phyloP scores from a whole-genome alignment of 2,329 filamentous ascomycete genomes.

The Cyclaneusma minus region DNA sequence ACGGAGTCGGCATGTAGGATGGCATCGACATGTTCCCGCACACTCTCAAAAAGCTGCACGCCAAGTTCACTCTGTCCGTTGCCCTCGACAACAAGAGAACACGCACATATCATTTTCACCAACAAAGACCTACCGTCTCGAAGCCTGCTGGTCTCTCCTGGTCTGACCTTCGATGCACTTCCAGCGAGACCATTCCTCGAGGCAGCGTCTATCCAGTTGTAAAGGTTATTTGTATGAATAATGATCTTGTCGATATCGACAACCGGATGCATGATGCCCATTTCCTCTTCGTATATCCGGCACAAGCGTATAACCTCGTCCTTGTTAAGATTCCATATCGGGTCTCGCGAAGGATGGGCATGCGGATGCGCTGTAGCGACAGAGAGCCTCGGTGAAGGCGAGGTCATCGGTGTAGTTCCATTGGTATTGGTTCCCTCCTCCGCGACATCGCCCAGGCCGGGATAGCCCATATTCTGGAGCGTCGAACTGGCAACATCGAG shows the following conservation, averaged over 20 bases:
- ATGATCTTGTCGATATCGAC: slow-evolving; percentile 59
- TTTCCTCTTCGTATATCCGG: slow-evolving; percentile 72
- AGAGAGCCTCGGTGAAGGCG: slow-evolving; percentile 3
- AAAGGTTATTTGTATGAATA: slow-evolving; percentile 52
- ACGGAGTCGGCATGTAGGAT: slow-evolving; percentile 36
- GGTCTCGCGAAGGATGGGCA: slow-evolving; percentile 39
- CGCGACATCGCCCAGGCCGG: slow-evolving; percentile 40
- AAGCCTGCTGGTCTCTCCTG: slow-evolving; percentile 42
- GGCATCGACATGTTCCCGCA: slow-evolving; percentile 55
- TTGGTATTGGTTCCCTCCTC: slow-evolving; percentile 43
- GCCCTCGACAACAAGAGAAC: slow-evolving; percentile 61
- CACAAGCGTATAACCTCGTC: slow-evolving; percentile 71
- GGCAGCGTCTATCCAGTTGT: slow-evolving; percentile 57
- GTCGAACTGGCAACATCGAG: slow-evolving; percentile 78
- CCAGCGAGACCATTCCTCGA: slow-evolving; percentile 37
- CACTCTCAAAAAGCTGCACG: slow-evolving; percentile 57
- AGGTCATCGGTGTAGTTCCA: slow-evolving; percentile 30
- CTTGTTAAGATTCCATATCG: slow-evolving; percentile 62
- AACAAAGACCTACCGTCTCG: slow-evolving; percentile 51
- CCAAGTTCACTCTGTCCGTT: slow-evolving; percentile 66
- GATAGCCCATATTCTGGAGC: slow-evolving; percentile 79
- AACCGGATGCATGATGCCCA: slow-evolving; percentile 85
- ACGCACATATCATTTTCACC: slow-evolving; percentile 73
- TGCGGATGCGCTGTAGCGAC: slow-evolving; percentile 15
- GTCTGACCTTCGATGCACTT: slow-evolving; percentile 31